phyloP scores from a whole-genome alignment of 2,329 filamentous ascomycete genomes.

The Myriosclerotinia curreyana region DNA sequence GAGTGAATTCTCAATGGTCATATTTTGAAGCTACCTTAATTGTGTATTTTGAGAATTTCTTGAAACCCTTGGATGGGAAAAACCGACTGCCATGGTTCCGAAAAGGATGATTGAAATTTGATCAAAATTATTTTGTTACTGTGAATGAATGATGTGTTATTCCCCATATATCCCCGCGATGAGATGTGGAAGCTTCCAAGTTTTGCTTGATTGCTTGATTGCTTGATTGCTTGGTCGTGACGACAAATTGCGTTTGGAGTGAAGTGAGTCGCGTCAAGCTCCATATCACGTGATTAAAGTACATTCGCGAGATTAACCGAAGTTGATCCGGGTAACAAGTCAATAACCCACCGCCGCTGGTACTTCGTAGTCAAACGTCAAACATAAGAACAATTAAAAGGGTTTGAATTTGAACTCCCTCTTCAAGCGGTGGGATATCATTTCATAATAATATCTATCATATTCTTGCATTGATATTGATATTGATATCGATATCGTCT shows the following conservation, averaged over 20 bases:
- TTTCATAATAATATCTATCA: too few species aligned
- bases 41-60: slow-evolving; percentile 34
- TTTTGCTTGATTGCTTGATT: neutral
- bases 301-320: neutral
- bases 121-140: neutral
- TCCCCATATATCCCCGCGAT: too few species aligned
- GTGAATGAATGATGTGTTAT: neutral
- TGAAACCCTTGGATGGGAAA: slow-evolving; percentile 32
- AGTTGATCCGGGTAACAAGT: too few species aligned
- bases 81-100: slow-evolving; percentile 26
- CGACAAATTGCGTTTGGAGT: slow-evolving; percentile 8
- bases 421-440: neutral
- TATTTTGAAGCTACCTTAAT: slow-evolving; percentile 28
- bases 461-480: too few species aligned
- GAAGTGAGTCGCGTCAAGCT: neutral
- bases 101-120: neutral
- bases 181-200: neutral
- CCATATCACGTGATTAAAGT: neutral
- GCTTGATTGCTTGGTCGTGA: neutral
- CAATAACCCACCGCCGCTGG: too few species aligned
- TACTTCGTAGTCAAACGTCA: too few species aligned
- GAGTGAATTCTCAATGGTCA: neutral
- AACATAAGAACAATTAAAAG: too few species aligned
- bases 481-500: too few species aligned
- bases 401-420: neutral